A percentile compares a stretch with the other conserved stretches of the same genome.
These are phyloP conservation scores for Plenodomus biglobosus DNA, from an alignment of 2,329 filamentous ascomycete genomes.

Conservation along the genomic window DNA sequence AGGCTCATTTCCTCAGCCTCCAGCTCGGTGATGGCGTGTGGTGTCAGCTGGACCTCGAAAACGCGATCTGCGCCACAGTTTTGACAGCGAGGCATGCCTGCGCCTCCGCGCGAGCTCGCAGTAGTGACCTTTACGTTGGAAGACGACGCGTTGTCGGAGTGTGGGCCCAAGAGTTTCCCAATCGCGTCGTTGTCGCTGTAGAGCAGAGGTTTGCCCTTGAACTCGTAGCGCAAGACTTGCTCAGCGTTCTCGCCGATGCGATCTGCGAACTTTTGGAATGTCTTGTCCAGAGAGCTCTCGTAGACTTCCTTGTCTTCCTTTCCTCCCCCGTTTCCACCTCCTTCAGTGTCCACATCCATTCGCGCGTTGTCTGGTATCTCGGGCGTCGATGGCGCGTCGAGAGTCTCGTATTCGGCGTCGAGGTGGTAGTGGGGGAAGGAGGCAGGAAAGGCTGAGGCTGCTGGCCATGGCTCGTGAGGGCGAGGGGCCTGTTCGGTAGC, in stretches of 20 bases:
- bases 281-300: conserved; percentile 52
- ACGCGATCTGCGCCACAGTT: conserved; percentile 74
- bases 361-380: conserved; percentile 53
- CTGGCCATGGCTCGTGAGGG: conserved; percentile 74
- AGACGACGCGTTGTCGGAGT: conserved; percentile 30
- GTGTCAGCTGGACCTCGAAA: conserved; percentile 91
- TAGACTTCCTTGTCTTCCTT: conserved; percentile 53
- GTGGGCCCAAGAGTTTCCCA: conserved; percentile 61
- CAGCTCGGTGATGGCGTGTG: conserved; percentile 84
- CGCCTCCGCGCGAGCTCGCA: conserved; percentile 22
- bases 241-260: conserved; percentile 54
- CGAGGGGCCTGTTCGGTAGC: conserved; percentile 37
- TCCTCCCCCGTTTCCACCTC: conserved; percentile 31
- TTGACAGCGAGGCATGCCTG: conserved; percentile 69
- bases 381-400: conserved; percentile 61
- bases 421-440: conserved; percentile 76
- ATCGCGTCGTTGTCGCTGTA: conserved; percentile 78
- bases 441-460: conserved; percentile 62
- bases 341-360: conserved; percentile 44
- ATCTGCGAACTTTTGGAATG: conserved; percentile 56
- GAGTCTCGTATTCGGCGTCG: conserved; percentile 89
- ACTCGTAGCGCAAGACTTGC: conserved; percentile 55
- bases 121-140: conserved; percentile 35
- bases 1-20: conserved; percentile 68
- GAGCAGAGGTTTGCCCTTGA: conserved; percentile 59